These are phyloP conservation scores for Cystoisospora suis DNA, from an alignment of 169 alveolate species.

Conservation along the genomic window DNA sequence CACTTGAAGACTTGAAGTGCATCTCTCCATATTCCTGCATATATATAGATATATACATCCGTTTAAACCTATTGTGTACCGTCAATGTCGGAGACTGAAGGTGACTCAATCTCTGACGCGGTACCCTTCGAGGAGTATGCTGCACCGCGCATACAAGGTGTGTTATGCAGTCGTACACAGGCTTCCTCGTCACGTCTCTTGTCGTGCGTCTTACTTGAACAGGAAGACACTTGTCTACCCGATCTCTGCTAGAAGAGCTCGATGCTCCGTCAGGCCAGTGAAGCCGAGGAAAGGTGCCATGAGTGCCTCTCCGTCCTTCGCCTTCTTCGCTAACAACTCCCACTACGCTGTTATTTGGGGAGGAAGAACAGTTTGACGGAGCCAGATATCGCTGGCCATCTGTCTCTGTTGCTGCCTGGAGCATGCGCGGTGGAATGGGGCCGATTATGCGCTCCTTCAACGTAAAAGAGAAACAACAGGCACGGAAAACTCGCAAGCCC, in stretches of 20 bases:
- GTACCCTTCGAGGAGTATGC: no score
- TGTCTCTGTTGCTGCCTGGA: slow-evolving; percentile 34
- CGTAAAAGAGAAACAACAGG: no score
- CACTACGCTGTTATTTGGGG: no score
- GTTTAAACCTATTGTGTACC: neutral
- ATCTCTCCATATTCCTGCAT: no score
- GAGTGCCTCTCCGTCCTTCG: neutral
- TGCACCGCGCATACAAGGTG: neutral
- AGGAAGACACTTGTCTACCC: slow-evolving; percentile 57
- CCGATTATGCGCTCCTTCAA: slow-evolving; percentile 59
- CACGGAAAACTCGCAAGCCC: no score
- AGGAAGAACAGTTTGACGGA: neutral
- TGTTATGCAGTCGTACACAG: neutral
- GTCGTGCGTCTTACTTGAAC: slow-evolving; percentile 20
- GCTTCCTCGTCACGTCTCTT: neutral
- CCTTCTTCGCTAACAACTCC: neutral
- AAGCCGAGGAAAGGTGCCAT: slow-evolving; percentile 52
- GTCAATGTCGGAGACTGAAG: no score
- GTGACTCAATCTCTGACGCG: no score
- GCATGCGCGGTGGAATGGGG: slow-evolving; percentile 58
- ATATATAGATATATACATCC: no score
- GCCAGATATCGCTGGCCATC: slow-evolving; percentile 58
- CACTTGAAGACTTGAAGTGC: no score
- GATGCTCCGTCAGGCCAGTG: slow-evolving; percentile 65
- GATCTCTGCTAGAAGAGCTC: slow-evolving; percentile 27